Evolutionary conservation across 2,329 filamentous ascomycete species (phyloP), one percentile per base, ranked within the genome.

Genomic region (Pseudogymnoascus sp.): DNA sequence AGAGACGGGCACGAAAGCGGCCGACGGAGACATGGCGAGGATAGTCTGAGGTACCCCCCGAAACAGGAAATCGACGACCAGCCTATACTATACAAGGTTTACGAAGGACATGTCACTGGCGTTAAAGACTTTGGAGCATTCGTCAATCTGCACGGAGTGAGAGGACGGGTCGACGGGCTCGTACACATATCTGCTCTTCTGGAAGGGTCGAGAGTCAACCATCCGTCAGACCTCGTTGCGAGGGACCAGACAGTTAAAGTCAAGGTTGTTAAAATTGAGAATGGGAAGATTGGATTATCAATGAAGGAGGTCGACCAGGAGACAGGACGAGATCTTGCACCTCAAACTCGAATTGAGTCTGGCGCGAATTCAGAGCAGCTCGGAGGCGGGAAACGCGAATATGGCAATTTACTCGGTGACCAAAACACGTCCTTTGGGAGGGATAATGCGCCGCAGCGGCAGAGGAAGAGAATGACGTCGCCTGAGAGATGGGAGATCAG

Each of bases 251-350:
- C 84, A 1, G 91, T 99, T 60, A 96, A 94, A 73, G 90, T 97
- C 68, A 99, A 99, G 73, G 88, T 99, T 22, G 79, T 88, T 69
- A 96, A 89, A 70, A 86, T 96, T 60, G 89, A 97, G 70, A 87
- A 88, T 3, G 84, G 79, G 60, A 83, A 90, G 28, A 87, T 97
- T 68, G 92, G 91, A 0, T 76, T 99, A 5, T 96, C 92, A 0
- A 97, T 99, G 92, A 96, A 96, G 70, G 93, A 97, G 64, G 92
- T 97, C 14, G 93, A 99, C 67, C 94, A 99, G 72, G 81, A 84
- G 30, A 92, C 89, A 2, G 94, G 94, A 5, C 82, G 85, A 70
- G 94, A 99, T 70, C 76, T 96, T 38, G 84, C 87, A 30, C 91
- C 92, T 0, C 86, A 92, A 65, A 82, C 83, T 62, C 81, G 88